phyloP scores from a whole-genome alignment of 1,139 yeast genomes.

The Yamadazyma atmosphaerica region DNA sequence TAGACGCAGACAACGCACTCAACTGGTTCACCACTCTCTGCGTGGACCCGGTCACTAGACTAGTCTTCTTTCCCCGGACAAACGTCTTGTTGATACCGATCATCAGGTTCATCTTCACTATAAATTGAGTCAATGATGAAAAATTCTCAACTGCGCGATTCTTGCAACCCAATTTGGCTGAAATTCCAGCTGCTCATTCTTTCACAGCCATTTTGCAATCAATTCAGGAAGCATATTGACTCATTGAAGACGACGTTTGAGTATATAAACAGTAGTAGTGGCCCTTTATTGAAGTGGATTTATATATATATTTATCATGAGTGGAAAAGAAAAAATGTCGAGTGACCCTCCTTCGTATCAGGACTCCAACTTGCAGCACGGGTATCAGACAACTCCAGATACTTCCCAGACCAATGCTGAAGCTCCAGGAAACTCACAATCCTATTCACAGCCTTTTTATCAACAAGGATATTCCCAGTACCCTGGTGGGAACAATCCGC shows the following conservation, averaged over 20 bases:
- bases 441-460: slow-evolving; percentile 3
- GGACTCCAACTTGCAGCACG: slow-evolving; percentile 3
- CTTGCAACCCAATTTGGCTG: too few species aligned
- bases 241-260: too few species aligned
- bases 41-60: slow-evolving; percentile 53
- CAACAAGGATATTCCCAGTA: slow-evolving; percentile 5
- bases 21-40: slow-evolving; percentile 72
- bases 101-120: background rate
- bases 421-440: slow-evolving; percentile 3
- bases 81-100: slow-evolving; percentile 16
- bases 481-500: slow-evolving; percentile 3
- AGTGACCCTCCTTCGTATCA: slow-evolving; percentile 11
- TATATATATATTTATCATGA: too few species aligned
- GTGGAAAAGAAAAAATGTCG: slow-evolving; percentile 1
- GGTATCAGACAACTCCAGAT: background rate
- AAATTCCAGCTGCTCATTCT: too few species aligned
- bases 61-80: slow-evolving; percentile 40
- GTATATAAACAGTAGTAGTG: too few species aligned
- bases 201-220: too few species aligned
- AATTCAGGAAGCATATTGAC: too few species aligned
- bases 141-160: slow-evolving; percentile 1
- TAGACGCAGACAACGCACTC: slow-evolving; percentile 81
- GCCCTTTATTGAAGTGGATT: too few species aligned
- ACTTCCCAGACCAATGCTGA: background rate
- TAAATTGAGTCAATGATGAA: too few species aligned